Evolutionary conservation across 768 basidiomycete species (phyloP).

Genomic region (Sporobolomyces pararoseus): DNA sequence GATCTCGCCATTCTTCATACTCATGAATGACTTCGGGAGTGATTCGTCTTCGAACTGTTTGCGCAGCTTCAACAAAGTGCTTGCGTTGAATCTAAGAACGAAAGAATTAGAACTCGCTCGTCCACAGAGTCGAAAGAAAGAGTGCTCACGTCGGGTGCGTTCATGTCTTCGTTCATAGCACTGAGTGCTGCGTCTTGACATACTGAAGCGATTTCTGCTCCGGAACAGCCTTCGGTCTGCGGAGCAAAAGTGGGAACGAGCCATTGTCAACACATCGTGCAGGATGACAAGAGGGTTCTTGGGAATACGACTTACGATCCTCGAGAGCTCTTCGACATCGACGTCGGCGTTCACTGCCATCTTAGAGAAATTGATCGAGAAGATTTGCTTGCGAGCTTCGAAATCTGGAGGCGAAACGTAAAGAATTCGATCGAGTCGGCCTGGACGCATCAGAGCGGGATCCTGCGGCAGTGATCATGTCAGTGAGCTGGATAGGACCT

Average conservation of each 20-base stretch:
- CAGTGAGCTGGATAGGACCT: neutral
- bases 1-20: conserved; percentile 68
- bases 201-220: conserved; percentile 83
- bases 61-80: conserved; percentile 72
- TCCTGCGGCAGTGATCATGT: conserved; percentile 59
- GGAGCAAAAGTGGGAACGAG: neutral
- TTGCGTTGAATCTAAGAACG: conserved; percentile 73
- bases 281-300: too few relatives aligned
- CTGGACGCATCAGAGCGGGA: conserved; percentile 88
- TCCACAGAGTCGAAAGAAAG: neutral
- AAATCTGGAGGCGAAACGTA: conserved; percentile 90
- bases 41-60: conserved; percentile 70
- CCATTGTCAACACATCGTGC: too few relatives aligned
- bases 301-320: conserved; percentile 41
- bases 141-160: conserved; percentile 65
- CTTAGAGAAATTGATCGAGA: conserved; percentile 66
- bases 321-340: conserved; percentile 59
- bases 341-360: conserved; percentile 77
- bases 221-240: conserved; percentile 91
- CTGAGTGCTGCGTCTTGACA: conserved; percentile 93
- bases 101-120: neutral
- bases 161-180: conserved; percentile 83
- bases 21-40: conserved; percentile 70
- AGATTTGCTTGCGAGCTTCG: conserved; percentile 73
- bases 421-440: conserved; percentile 85